These are phyloP conservation scores for Pythium rhizo-oryzae DNA, from an alignment of 352 stramenopile genomes.

Conservation along the genomic window DNA sequence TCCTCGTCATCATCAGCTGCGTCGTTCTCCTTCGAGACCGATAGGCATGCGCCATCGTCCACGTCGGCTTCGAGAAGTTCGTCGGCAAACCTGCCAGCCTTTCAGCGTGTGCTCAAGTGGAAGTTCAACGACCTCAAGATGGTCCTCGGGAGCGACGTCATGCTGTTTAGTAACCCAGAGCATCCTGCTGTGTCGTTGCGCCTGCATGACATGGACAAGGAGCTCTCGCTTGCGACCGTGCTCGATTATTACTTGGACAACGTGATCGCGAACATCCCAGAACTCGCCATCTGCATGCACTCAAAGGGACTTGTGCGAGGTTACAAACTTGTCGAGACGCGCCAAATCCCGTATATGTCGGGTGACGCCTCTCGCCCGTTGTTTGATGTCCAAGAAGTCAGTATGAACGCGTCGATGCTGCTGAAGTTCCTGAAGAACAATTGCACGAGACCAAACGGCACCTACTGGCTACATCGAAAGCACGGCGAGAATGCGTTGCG, in stretches of 20 bases:
- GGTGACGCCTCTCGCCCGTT: constrained; percentile 49
- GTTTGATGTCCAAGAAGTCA: constrained; percentile 87
- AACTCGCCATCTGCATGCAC: constrained; percentile 88
- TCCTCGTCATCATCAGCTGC: constrained; percentile 12
- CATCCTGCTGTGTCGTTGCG: constrained; percentile 83
- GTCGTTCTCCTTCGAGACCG: constrained; percentile 19
- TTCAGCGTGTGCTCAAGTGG: constrained; percentile 86
- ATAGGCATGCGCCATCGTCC: constrained; percentile 15
- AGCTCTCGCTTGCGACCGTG: constrained; percentile 80
- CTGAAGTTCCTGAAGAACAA: constrained; percentile 88
- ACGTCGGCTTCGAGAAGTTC: constrained; percentile 16
- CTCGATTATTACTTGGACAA: constrained; percentile 90
- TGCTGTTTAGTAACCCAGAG: constrained; percentile 84
- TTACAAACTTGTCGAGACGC: constrained; percentile 85
- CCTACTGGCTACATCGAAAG: constrained; percentile 84
- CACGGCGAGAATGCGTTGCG: constrained; percentile 79
- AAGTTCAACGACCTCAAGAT: constrained; percentile 90
- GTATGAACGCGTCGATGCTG: constrained; percentile 86
- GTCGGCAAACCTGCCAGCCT: constrained; percentile 40
- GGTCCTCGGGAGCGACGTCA: constrained; percentile 82
- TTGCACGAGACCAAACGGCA: constrained; percentile 79
- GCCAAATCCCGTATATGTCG: constrained; percentile 84
- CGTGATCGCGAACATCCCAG: constrained; percentile 86
- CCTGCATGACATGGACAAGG: constrained; percentile 86
- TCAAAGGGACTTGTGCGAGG: constrained; percentile 83